Conservation (phyloP, 1,284 basidiomycete genomes). For the Moesziomyces parantarcticus region DNA sequence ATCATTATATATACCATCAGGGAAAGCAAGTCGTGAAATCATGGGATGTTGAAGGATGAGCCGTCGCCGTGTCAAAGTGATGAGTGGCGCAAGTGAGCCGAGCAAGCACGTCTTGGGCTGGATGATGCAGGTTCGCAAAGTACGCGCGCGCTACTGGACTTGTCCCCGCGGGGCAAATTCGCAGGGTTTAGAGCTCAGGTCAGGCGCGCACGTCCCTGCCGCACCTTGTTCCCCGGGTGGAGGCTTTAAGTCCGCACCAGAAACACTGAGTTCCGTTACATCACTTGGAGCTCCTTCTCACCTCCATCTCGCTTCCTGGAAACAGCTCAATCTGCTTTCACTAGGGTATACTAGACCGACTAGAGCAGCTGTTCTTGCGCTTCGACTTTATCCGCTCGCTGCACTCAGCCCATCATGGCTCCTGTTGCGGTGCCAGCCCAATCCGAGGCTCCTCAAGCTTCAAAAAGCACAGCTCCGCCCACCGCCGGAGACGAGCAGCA, state of each 20-base stretch:
- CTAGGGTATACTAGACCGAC: too few relatives aligned
- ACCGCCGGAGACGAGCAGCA: conserved; percentile 8
- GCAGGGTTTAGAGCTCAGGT: neutral
- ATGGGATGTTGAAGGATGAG: neutral
- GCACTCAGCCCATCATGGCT: conserved; percentile 6
- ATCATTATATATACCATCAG: neutral
- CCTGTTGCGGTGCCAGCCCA: conserved; percentile 1
- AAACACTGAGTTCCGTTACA: too few relatives aligned
- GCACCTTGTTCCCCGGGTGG: too few relatives aligned
- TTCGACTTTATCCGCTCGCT: too few relatives aligned
- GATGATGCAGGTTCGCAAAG: too few relatives aligned
- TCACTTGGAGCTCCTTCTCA: neutral
- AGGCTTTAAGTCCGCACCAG: too few relatives aligned
- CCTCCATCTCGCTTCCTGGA: too few relatives aligned
- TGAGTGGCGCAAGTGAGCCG: conserved; percentile 24
- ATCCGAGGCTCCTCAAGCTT: neutral
- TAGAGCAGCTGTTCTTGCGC: too few relatives aligned
- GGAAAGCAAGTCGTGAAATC: neutral
- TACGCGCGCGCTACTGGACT: conserved; percentile 19
- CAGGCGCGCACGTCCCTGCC: neutral
- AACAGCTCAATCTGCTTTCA: too few relatives aligned
- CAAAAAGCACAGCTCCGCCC: neutral
- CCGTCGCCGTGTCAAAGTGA: too few relatives aligned
- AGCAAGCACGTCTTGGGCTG: conserved; percentile 27
- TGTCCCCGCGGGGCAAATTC: neutral